Conservation (phyloP, 2,329 filamentous ascomycete species). For the Colletotrichum shisoi region DNA sequence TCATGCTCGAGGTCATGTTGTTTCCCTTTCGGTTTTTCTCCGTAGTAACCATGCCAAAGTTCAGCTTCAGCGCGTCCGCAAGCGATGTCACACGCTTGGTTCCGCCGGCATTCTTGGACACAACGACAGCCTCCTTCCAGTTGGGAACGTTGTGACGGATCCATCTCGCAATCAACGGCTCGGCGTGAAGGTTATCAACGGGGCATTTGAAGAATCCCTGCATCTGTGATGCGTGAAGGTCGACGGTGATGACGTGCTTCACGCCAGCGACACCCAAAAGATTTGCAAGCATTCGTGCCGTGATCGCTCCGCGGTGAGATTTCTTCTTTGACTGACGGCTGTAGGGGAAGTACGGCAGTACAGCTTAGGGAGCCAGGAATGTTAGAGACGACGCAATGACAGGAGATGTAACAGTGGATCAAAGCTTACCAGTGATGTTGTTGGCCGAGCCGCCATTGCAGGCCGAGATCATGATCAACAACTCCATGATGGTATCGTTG, state of each 20-base stretch:
- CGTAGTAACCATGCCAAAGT: conserved; percentile 95
- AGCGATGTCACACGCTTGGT: conserved; percentile 97
- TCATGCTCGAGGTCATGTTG: conserved; percentile 80
- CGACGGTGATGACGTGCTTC: conserved; percentile 96
- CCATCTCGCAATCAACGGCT: conserved; percentile 94
- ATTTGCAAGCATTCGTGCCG: conserved; percentile 95
- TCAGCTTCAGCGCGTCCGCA: conserved; percentile 93
- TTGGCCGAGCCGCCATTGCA: conserved; percentile 98
- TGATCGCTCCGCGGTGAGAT: conserved; percentile 93
- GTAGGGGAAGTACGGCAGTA: conserved; percentile 97
- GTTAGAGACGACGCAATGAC: conserved; percentile 22
- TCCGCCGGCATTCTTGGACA: conserved; percentile 97
- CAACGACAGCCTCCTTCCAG: conserved; percentile 92
- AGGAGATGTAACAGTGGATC: background rate
- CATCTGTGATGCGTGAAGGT: conserved; percentile 97
- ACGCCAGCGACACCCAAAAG: conserved; percentile 91
- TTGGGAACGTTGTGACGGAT: conserved; percentile 86
- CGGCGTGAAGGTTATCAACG: conserved; percentile 95
- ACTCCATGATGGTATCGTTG: conserved; percentile 99
- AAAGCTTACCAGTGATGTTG: conserved; percentile 83
- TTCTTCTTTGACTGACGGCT: conserved; percentile 99
- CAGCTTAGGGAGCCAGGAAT: conserved; percentile 61
- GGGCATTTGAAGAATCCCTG: conserved; percentile 98
- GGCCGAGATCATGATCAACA: conserved; percentile 98
- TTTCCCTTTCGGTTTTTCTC: conserved; percentile 69